Conservation (phyloP, 2,329 filamentous ascomycete genomes). For the Arachnomyces sp. region DNA sequence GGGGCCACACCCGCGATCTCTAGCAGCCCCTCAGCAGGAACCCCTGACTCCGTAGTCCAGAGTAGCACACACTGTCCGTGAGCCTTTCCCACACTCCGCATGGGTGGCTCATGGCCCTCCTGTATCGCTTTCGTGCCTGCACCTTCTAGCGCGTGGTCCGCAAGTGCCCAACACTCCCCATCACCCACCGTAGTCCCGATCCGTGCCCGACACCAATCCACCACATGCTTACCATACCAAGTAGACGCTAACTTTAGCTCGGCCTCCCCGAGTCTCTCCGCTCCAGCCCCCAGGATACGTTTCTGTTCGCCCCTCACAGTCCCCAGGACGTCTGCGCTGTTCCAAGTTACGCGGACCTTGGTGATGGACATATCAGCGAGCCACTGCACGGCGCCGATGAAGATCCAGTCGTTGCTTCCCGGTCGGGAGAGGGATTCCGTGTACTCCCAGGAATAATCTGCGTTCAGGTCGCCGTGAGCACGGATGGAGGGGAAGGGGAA, state of each 20-base stretch:
- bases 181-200: slow-evolving; percentile 27
- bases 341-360: slow-evolving; percentile 29
- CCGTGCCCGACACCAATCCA: slow-evolving; percentile 21
- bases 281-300: slow-evolving; percentile 21
- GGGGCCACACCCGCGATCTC: slow-evolving; percentile 19
- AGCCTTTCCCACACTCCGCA: slow-evolving; percentile 22
- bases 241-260: slow-evolving; percentile 16
- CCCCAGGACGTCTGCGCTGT: slow-evolving; percentile 20
- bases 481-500: slow-evolving; percentile 16
- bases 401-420: slow-evolving; percentile 10
- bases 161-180: slow-evolving; percentile 33
- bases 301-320: slow-evolving; percentile 27
- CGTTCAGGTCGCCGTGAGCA: slow-evolving; percentile 4
- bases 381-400: slow-evolving; percentile 24
- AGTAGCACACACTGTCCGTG: slow-evolving; percentile 25
- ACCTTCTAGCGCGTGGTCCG: slow-evolving; percentile 21
- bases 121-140: slow-evolving; percentile 15
- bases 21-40: slow-evolving; percentile 15
- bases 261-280: slow-evolving; percentile 9
- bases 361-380: slow-evolving; percentile 22
- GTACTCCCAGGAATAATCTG: slow-evolving; percentile 13
- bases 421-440: slow-evolving; percentile 9
- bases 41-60: slow-evolving; percentile 12
- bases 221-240: slow-evolving; percentile 23
- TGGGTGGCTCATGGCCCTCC: slow-evolving; percentile 20